phyloP scores from a whole-genome alignment of 192 early-diverging fungal genomes.

The Ambispora gerdemannii region DNA sequence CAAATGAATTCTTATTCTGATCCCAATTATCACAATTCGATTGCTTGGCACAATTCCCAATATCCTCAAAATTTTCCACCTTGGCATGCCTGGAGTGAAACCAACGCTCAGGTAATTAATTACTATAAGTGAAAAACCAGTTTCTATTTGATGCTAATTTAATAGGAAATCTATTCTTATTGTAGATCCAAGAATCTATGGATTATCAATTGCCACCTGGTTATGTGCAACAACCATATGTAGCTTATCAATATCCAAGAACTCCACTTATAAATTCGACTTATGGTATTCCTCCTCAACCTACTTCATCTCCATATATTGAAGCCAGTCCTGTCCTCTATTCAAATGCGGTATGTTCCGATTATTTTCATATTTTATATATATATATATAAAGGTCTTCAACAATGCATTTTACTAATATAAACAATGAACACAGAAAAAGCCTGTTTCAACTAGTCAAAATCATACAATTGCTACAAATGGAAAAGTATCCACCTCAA shows the following conservation, averaged over 20 bases:
- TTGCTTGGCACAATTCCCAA: not conserved
- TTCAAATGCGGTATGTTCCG: not conserved
- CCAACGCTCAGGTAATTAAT: too few relatives aligned
- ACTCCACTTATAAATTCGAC: not conserved
- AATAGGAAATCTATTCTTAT: not conserved
- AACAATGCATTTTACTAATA: too few relatives aligned
- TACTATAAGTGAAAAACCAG: too few relatives aligned
- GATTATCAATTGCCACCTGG: not conserved
- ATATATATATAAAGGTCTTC: too few relatives aligned
- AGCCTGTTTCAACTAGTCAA: not conserved
- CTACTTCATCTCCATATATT: not conserved
- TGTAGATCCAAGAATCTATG: not conserved
- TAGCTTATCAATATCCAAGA: not conserved
- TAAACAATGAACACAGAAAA: too few relatives aligned
- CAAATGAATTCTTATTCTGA: not conserved
- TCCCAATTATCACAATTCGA: not conserved
- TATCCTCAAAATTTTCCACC: not conserved
- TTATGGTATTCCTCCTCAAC: not conserved
- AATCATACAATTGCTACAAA: not conserved
- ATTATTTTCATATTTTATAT: too few relatives aligned
- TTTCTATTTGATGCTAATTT: not conserved
- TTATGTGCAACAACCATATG: not conserved
- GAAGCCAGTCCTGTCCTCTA: not conserved
- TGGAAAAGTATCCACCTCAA: not conserved
- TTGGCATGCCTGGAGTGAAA: too few relatives aligned